Evolutionary conservation across 2,329 filamentous ascomycete species (phyloP).

Genomic region (Xenoacremonium recifei): DNA sequence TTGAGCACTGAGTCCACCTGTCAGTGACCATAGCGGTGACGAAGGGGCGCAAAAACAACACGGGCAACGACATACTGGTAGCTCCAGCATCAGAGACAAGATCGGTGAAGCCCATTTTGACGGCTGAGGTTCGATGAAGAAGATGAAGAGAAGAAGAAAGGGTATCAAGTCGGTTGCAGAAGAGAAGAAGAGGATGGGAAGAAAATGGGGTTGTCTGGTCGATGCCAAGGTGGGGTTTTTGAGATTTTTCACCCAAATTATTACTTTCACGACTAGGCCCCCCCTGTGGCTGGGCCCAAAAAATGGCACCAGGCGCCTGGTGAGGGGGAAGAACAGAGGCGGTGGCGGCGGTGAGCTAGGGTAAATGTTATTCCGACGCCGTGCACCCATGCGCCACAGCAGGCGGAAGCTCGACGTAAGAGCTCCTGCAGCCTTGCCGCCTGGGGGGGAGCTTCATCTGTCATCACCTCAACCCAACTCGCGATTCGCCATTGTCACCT

Average conservation of each 20-base stretch:
- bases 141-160: constrained; percentile 12
- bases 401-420: constrained; percentile 34
- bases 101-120: constrained; percentile 69
- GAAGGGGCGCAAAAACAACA: constrained; percentile 22
- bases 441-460: not conserved
- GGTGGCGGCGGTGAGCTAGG: constrained; percentile 2
- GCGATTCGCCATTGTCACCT: no score
- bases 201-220: constrained; percentile 33
- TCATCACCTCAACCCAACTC: constrained; percentile 7
- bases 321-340: not conserved
- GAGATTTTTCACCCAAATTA: constrained; percentile 37
- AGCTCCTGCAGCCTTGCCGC: constrained; percentile 36
- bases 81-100: constrained; percentile 65
- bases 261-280: constrained; percentile 16
- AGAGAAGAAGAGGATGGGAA: constrained; percentile 13
- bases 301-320: constrained; percentile 10
- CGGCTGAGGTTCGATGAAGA: not conserved
- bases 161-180: constrained; percentile 23
- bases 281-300: constrained; percentile 1
- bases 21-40: constrained; percentile 31
- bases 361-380: constrained; percentile 16
- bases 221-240: constrained; percentile 41
- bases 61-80: constrained; percentile 35
- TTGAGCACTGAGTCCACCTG: constrained; percentile 58
- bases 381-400: constrained; percentile 4